Conservation (phyloP, 2,329 filamentous ascomycete species). For the Epichloe gansuensis region DNA sequence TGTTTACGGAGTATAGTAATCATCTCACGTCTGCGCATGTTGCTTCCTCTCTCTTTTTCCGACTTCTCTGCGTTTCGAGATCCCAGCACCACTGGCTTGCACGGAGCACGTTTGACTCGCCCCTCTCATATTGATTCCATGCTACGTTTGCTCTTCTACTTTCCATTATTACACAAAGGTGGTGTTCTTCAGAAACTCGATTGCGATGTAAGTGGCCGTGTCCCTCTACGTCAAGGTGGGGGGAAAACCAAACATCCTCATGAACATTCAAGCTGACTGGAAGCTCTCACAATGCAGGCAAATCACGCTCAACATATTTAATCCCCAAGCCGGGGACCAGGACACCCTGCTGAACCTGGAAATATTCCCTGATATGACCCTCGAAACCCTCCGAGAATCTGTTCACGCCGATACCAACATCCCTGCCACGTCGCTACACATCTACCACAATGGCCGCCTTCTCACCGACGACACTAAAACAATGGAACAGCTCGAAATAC, state of each 20-base stretch:
- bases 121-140: not conserved
- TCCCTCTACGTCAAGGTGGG: not conserved
- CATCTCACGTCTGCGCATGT: not conserved
- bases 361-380: constrained; percentile 67
- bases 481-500: constrained; percentile 66
- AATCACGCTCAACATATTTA: constrained; percentile 75
- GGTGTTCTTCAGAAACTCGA: not conserved
- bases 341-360: constrained; percentile 71
- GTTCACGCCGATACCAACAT: constrained; percentile 75
- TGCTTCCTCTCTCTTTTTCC: not conserved
- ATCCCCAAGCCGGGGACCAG: constrained; percentile 52
- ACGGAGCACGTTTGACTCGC: not conserved
- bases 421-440: constrained; percentile 59
- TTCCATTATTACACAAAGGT: not conserved
- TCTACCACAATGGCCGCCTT: constrained; percentile 81
- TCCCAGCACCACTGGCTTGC: not conserved
- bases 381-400: constrained; percentile 76
- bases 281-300: constrained; percentile 42
- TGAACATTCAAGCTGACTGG: constrained; percentile 2
- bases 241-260: not conserved
- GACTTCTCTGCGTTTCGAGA: not conserved
- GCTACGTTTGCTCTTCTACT: not conserved
- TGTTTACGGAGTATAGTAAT: not conserved
- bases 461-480: constrained; percentile 69
- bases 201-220: not conserved